Evolutionary conservation across 176 grass and related monocot species (phyloP).

Genomic region (Triticum aestivum): IWGSC_CS_RefSeq_v2.1 NC_057807.1:492532388-492532887

Average conservation of each 20-base stretch:
- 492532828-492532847: too few relatives aligned
- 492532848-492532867: too few relatives aligned
- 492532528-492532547: slow-evolving; percentile 38
- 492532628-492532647: neutral
- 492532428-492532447: neutral
- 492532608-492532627: neutral
- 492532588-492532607: neutral
- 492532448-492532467: slow-evolving; percentile 27
- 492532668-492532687: too few relatives aligned
- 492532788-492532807: too few relatives aligned
- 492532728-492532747: too few relatives aligned
- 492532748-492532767: too few relatives aligned
- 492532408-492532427: slow-evolving; percentile 43
- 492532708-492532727: too few relatives aligned
- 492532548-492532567: slow-evolving; percentile 48
- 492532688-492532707: too few relatives aligned
- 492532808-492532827: too few relatives aligned
- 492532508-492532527: slow-evolving; percentile 29
- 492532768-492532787: too few relatives aligned
- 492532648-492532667: too few relatives aligned
- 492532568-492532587: slow-evolving; percentile 41
- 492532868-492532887: too few relatives aligned
- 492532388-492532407: slow-evolving; percentile 23
- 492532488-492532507: slow-evolving; percentile 25
- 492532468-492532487: slow-evolving; percentile 31